Percentiles rank a stretch among this genome's conserved stretches.
Evolutionary conservation across 441 rosid genomes (phyloP).

Genomic region (Capsella rubella): DNA sequence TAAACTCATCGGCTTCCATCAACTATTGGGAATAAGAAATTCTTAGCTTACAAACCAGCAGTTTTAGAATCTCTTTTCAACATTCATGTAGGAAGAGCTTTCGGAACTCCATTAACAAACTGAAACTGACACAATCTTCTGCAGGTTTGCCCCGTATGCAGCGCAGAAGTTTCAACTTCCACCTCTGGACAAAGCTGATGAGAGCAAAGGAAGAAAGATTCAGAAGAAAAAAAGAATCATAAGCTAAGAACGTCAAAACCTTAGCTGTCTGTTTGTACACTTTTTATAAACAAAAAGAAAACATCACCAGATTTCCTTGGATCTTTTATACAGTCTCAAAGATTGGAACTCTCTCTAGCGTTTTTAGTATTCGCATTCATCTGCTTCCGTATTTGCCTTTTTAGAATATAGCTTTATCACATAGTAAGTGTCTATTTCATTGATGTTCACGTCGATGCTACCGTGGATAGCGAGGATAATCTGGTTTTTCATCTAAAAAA

Average conservation of each 20-base stretch:
- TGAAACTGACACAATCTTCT: constrained; percentile 14
- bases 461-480: neutral
- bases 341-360: constrained; percentile 27
- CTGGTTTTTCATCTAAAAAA: neutral
- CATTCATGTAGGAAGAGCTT: constrained; percentile 22
- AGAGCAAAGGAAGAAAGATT: constrained; percentile 23
- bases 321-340: constrained; percentile 19
- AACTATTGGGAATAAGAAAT: constrained; percentile 8
- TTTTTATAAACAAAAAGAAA: constrained; percentile 8
- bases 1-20: constrained; percentile 7
- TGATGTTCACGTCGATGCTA: constrained; percentile 4
- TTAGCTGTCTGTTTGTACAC: constrained; percentile 43
- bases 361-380: constrained; percentile 5
- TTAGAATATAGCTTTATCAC: neutral
- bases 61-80: constrained; percentile 1
- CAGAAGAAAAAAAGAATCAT: constrained; percentile 7
- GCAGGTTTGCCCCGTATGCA: constrained; percentile 92
- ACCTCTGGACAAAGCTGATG: constrained; percentile 58
- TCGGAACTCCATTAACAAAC: neutral
- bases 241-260: constrained; percentile 41
- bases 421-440: neutral
- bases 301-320: constrained; percentile 16
- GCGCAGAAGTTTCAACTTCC: constrained; percentile 69
- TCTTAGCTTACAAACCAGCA: neutral
- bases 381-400: neutral